Evolutionary conservation across 2,329 filamentous ascomycete species (phyloP).

Genomic region (Dothideomycetidae sp.): DNA sequence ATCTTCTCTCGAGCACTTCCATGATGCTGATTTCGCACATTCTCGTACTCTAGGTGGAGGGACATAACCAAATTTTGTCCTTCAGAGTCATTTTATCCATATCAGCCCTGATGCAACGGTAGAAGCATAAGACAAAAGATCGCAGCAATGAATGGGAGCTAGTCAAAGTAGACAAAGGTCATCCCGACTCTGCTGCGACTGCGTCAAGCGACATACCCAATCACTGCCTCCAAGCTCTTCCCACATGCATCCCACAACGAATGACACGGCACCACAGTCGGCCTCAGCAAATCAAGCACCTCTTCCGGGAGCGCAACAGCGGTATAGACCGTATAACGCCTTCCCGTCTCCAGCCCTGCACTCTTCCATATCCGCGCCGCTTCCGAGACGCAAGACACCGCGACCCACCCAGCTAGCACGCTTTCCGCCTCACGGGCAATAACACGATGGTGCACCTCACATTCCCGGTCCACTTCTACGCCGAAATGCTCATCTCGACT

Average conservation of each 20-base stretch:
- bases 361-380: background rate
- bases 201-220: no score
- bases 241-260: constrained; percentile 3
- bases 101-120: no score
- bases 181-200: no score
- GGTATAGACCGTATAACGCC: constrained; percentile 1
- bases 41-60: no score
- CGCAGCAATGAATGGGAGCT: no score
- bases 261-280: constrained; percentile 2
- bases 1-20: no score
- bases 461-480: background rate
- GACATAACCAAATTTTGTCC: no score
- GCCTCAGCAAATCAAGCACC: background rate
- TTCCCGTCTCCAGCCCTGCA: background rate
- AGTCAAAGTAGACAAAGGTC: no score
- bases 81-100: no score
- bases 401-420: constrained; percentile 1
- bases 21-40: no score
- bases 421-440: background rate
- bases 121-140: no score
- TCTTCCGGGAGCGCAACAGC: background rate
- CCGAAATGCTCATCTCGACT: background rate
- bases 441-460: background rate
- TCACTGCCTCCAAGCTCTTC: background rate
- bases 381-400: background rate